These are phyloP conservation scores for Colletotrichum melonis DNA, from an alignment of 2,329 filamentous ascomycete genomes.

Conservation along the genomic window DNA sequence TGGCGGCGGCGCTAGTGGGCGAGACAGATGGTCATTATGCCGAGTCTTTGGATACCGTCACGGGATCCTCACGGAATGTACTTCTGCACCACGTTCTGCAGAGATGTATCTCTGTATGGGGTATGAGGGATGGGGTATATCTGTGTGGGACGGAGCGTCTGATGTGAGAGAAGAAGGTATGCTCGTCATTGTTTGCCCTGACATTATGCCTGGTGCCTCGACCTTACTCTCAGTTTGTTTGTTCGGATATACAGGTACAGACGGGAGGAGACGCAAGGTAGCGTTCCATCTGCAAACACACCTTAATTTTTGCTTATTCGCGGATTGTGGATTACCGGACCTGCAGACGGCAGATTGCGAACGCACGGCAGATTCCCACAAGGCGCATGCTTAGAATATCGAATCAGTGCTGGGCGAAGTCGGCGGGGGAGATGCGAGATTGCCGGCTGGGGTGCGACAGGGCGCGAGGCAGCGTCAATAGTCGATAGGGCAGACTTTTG, in stretches of 20 bases:
- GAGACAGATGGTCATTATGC: conserved; percentile 18
- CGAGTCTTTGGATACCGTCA: conserved; percentile 9
- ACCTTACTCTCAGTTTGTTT: not conserved
- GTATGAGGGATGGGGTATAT: not conserved
- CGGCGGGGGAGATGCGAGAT: conserved; percentile 21
- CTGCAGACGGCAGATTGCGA: not conserved
- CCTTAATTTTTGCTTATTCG: not conserved
- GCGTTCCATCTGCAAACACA: not conserved
- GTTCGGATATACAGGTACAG: not conserved
- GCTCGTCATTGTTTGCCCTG: conserved; percentile 14
- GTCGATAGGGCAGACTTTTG: not conserved
- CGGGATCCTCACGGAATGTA: not conserved
- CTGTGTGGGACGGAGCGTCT: not conserved
- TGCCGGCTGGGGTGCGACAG: not conserved
- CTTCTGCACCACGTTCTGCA: too few relatives aligned
- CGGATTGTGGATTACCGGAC: not conserved
- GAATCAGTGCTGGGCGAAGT: not conserved
- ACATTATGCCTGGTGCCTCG: not conserved
- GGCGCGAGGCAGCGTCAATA: too few relatives aligned
- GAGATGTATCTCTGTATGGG: not conserved
- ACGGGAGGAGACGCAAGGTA: not conserved
- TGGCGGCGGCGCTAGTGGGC: not conserved
- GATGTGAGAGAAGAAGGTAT: not conserved
- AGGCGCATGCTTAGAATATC: not conserved
- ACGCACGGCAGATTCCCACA: not conserved